Base-by-base conservation (phyloP, 768 basidiomycete species). In the Rhodotorula taiwanensis region DNA sequence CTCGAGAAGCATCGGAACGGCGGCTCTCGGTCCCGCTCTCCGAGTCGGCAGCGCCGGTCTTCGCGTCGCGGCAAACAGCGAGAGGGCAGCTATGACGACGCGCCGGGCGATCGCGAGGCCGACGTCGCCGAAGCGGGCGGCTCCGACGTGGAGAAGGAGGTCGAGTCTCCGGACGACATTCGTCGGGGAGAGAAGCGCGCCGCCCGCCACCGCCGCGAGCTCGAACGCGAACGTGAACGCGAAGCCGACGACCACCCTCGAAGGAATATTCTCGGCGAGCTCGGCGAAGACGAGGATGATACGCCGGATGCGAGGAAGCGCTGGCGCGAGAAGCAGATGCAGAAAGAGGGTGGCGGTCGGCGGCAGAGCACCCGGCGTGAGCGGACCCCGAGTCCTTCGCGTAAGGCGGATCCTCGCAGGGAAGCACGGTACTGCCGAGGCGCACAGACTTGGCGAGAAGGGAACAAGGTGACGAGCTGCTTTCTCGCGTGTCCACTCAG, bases 221-320 rank as follows among this genome's bases (percentile, higher is more conserved):
- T 54, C 28, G 15, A 10, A 27, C 27, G n/a, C 21, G 60, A 48
- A 14, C 28, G 43, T 8, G 13, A 31, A 10, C 49, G 59, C 23
- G 68, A 69, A 49, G 27, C 5, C 20, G 68, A 69, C 54, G 68
- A 69, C 14, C 14, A 66, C 50, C 68, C 68, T 44, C 60, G 56
- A 21, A 39, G 55, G 28, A 60, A 69, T 60, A 48, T 69, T 25
- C 53, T 69, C 8, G 68, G 28, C 3, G 36, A 45, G n/a, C 16
- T 36, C 34, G 58, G 62, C 23, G 62, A 55, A 43, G 58, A 63
- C 30, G 66, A 43, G 8, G 49, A 58, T 52, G 58, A 60, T 42
- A 39, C 60, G 54, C 28, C 28, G 21, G 20, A 20, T 23, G 52
- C 53, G 18, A 50, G 49, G 49, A 33, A 28, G 25, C 31, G 56